These are phyloP conservation scores for Tricholoma sp. DNA, from an alignment of 768 basidiomycete genomes.

Conservation along the genomic window DNA sequence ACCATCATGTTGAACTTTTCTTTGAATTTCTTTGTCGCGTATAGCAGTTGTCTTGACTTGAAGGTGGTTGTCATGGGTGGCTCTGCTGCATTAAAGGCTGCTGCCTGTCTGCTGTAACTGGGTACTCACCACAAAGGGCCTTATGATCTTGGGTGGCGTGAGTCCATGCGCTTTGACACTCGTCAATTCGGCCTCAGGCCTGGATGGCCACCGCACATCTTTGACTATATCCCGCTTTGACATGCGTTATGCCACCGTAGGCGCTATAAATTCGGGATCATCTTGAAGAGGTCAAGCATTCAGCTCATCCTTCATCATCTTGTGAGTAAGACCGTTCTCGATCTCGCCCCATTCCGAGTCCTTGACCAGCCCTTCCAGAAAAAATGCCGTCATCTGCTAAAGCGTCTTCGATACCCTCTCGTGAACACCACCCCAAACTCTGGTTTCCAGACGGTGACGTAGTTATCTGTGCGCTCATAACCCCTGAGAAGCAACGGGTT, in stretches of 20 bases:
- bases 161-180: not conserved
- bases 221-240: not conserved
- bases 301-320: not conserved
- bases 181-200: not conserved
- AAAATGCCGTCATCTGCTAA: not conserved
- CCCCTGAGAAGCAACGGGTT: not conserved
- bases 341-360: not conserved
- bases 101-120: no score
- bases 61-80: no score
- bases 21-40: no score
- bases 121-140: not conserved
- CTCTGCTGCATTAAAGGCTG: no score
- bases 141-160: not conserved
- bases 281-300: not conserved
- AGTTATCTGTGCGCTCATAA: conserved; percentile 1
- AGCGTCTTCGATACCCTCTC: not conserved
- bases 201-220: not conserved
- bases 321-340: not conserved
- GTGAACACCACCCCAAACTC: not conserved
- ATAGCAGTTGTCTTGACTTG: no score
- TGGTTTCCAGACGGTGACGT: conserved; percentile 6
- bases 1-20: no score
- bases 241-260: not conserved
- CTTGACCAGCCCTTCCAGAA: not conserved
- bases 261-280: not conserved